A percentile compares a stretch with the other conserved stretches of the same genome.
These are phyloP conservation scores for Coix lacrymajobi DNA, from an alignment of 176 grass and related monocot species.

Conservation along the genomic window DNA sequence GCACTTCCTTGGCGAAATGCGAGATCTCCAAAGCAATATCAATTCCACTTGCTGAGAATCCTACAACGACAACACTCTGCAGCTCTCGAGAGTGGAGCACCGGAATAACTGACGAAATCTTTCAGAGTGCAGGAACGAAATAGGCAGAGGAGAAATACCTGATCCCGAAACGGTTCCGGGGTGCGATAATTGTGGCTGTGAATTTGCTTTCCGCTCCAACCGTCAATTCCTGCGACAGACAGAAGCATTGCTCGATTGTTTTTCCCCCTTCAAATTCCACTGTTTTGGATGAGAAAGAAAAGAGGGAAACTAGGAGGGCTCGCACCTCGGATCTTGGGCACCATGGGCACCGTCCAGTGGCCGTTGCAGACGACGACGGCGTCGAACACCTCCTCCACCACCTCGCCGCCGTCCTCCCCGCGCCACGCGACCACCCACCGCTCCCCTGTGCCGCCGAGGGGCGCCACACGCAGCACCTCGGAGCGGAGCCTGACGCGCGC, in stretches of 20 bases:
- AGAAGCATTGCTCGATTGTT: neutral
- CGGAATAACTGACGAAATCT: neutral
- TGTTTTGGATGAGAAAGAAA: too few relatives aligned
- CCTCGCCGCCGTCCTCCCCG: too few relatives aligned
- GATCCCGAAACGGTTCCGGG: conserved; percentile 44
- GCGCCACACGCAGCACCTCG: neutral
- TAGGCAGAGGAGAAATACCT: conserved; percentile 5
- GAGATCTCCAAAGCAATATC: conserved; percentile 42
- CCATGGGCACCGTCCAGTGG: conserved; percentile 55
- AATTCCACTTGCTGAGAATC: conserved; percentile 24
- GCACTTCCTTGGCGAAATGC: conserved; percentile 35
- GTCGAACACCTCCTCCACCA: conserved; percentile 35
- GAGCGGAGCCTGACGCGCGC: too few relatives aligned
- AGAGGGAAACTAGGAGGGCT: too few relatives aligned
- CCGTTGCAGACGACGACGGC: conserved; percentile 74
- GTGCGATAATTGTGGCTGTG: conserved; percentile 60
- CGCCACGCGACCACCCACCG: too few relatives aligned
- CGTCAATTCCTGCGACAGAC: conserved; percentile 16
- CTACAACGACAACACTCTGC: conserved; percentile 38
- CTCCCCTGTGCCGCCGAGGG: neutral
- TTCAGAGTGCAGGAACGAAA: neutral
- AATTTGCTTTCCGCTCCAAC: conserved; percentile 40
- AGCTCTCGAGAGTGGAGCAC: neutral
- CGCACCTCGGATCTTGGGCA: too few relatives aligned
- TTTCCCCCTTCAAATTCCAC: too few relatives aligned